Percentiles rank a stretch among this genome's conserved stretches.
These are phyloP conservation scores for Sequoiadendron giganteum DNA, from an alignment of 75 land plant genomes.

Conservation along the genomic window DNA sequence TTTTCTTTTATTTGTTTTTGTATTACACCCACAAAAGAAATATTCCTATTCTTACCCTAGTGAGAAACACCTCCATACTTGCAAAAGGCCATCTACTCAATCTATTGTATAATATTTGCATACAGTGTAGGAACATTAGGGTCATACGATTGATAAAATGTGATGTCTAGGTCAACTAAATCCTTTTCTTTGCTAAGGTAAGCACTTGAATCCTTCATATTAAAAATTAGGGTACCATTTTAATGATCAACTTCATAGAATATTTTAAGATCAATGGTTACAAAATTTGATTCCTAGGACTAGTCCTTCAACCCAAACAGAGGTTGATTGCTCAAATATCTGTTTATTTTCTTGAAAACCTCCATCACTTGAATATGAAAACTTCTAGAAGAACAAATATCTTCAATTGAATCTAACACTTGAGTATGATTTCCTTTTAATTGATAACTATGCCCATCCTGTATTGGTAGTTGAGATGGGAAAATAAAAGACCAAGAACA, in stretches of 20 bases:
- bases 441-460: too few relatives aligned
- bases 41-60: slow-evolving; percentile 78
- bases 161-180: slow-evolving; percentile 13
- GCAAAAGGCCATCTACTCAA: slow-evolving; percentile 69
- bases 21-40: slow-evolving; percentile 45
- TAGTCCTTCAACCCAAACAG: too few relatives aligned
- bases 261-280: background rate
- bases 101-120: slow-evolving; percentile 63
- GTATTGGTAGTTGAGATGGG: too few relatives aligned
- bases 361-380: too few relatives aligned
- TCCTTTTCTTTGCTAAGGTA: slow-evolving; percentile 17
- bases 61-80: slow-evolving; percentile 75
- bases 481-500: too few relatives aligned
- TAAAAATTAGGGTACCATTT: slow-evolving; percentile 6
- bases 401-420: too few relatives aligned
- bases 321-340: too few relatives aligned
- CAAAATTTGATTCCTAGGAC: too few relatives aligned
- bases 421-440: too few relatives aligned
- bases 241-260: slow-evolving; percentile 13
- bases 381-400: too few relatives aligned
- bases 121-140: slow-evolving; percentile 38
- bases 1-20: too few relatives aligned
- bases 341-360: too few relatives aligned
- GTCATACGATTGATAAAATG: background rate
- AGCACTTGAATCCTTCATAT: slow-evolving; percentile 16